A percentile compares a stretch with the other conserved stretches of the same genome.
Evolutionary conservation across 2,329 filamentous ascomycete species (phyloP).

Genomic region (Paracamarosporium sp.): DNA sequence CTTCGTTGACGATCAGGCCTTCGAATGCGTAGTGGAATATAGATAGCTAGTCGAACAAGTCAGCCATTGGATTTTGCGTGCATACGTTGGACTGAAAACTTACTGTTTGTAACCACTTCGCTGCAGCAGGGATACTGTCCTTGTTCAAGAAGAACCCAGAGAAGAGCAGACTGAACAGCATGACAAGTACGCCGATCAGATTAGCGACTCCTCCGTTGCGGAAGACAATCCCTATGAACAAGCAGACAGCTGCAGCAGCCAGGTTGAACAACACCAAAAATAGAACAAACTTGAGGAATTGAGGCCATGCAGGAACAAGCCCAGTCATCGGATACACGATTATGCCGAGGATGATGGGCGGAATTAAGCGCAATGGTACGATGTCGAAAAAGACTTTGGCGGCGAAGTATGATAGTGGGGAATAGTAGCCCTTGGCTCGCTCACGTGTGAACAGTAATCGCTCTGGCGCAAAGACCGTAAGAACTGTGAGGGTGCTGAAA

Average conservation of each 20-base stretch:
- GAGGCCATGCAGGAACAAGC: constrained; percentile 77
- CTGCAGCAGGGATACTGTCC: constrained; percentile 84
- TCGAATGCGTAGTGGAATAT: constrained; percentile 99
- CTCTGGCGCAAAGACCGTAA: constrained; percentile 93
- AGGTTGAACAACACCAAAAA: constrained; percentile 96
- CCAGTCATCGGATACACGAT: constrained; percentile 99
- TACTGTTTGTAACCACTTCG: constrained; percentile 86
- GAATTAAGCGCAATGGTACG: constrained; percentile 89
- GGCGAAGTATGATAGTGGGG: constrained; percentile 90
- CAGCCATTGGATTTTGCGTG: constrained; percentile 4
- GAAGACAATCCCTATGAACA: constrained; percentile 96
- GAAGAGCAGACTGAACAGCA: constrained; percentile 96
- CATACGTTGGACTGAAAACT: constrained; percentile 37
- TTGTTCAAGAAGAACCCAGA: constrained; percentile 94
- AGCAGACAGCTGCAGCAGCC: constrained; percentile 88
- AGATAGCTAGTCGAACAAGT: constrained; percentile 65
- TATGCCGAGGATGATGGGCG: constrained; percentile 91
- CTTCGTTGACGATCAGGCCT: constrained; percentile 95
- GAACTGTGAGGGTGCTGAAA: constrained; percentile 91
- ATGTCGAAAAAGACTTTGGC: constrained; percentile 99
- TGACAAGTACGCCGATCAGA: constrained; percentile 90
- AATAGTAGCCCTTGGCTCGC: constrained; percentile 95
- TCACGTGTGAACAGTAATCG: constrained; percentile 90
- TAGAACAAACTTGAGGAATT: constrained; percentile 91
- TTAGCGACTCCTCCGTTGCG: constrained; percentile 91